Evolutionary conservation across 1,284 basidiomycete species (phyloP).

Genomic region (Apiotrichum gracile): DNA sequence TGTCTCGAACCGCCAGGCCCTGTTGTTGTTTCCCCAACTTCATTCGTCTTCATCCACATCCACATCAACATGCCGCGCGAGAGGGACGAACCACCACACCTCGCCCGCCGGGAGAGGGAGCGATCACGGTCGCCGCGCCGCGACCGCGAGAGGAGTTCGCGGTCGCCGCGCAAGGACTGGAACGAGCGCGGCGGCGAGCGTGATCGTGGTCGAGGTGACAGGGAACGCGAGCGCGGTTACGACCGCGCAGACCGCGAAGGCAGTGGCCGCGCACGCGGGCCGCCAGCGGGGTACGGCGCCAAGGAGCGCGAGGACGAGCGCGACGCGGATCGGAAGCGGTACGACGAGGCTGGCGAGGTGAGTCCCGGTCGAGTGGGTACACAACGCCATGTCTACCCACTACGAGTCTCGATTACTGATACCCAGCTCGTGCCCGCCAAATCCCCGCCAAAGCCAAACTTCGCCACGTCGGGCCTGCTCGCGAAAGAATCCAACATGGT

Average conservation of each 20-base stretch:
- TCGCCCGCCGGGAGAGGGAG: neutral
- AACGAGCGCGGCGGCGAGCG: neutral
- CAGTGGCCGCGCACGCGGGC: neutral
- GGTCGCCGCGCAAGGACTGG: constrained; percentile 4
- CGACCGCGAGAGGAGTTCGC: neutral
- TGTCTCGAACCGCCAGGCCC: neutral
- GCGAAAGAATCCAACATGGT: constrained; percentile 92
- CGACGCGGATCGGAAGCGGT: constrained; percentile 33
- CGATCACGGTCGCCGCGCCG: constrained; percentile 10
- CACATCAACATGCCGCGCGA: constrained; percentile 1
- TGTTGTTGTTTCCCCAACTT: neutral
- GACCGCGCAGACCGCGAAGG: constrained; percentile 9
- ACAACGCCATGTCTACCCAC: no score
- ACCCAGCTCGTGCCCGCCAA: constrained; percentile 7
- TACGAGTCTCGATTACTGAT: neutral
- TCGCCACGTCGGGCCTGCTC: constrained; percentile 77
- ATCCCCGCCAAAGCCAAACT: constrained; percentile 62
- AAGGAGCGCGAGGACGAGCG: constrained; percentile 39
- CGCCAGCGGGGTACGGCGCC: constrained; percentile 4
- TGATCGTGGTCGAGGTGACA: constrained; percentile 1
- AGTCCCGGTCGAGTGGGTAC: neutral
- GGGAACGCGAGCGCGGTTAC: constrained; percentile 1
- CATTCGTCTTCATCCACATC: neutral
- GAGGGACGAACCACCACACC: constrained; percentile 14
- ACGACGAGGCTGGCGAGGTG: constrained; percentile 28